Evolutionary conservation across 345 rosid genomes (phyloP).

Genomic region (Eucalyptus coolabah): DNA sequence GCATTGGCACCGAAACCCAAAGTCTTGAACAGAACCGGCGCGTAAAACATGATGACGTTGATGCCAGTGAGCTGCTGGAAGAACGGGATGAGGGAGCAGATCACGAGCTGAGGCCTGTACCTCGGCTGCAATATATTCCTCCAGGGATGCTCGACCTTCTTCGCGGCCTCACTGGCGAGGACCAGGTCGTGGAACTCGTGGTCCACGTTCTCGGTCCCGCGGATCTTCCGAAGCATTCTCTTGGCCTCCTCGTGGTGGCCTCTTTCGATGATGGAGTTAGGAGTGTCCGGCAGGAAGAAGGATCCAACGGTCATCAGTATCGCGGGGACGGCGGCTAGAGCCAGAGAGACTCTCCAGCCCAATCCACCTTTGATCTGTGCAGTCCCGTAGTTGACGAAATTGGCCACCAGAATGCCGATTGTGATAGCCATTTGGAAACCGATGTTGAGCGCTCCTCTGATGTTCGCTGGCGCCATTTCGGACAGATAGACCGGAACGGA

Average conservation of each 20-base stretch:
- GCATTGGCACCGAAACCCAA: conserved; percentile 63
- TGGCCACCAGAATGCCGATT: conserved; percentile 57
- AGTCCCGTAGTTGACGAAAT: conserved; percentile 53
- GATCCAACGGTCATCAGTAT: conserved; percentile 58
- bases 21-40: conserved; percentile 65
- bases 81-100: conserved; percentile 40
- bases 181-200: conserved; percentile 55
- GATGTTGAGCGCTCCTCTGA: conserved; percentile 74
- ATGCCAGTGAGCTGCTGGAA: conserved; percentile 79
- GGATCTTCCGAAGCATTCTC: conserved; percentile 37
- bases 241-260: conserved; percentile 48
- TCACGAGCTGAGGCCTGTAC: conserved; percentile 57
- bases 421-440: conserved; percentile 74
- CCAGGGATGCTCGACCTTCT: conserved; percentile 54
- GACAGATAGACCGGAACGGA: conserved; percentile 76
- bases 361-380: conserved; percentile 31
- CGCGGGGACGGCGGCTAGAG: conserved; percentile 58
- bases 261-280: conserved; percentile 67
- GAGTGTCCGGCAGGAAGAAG: conserved; percentile 58
- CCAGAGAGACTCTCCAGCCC: conserved; percentile 73
- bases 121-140: conserved; percentile 30
- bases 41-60: conserved; percentile 65
- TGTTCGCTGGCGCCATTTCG: conserved; percentile 70
- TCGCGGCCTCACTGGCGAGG: conserved; percentile 50
- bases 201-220: conserved; percentile 41